Evolutionary conservation across 805 yeast species (phyloP), one percentile per base, ranked within the genome.

Genomic region (Cyberlindnera lachancei): DNA sequence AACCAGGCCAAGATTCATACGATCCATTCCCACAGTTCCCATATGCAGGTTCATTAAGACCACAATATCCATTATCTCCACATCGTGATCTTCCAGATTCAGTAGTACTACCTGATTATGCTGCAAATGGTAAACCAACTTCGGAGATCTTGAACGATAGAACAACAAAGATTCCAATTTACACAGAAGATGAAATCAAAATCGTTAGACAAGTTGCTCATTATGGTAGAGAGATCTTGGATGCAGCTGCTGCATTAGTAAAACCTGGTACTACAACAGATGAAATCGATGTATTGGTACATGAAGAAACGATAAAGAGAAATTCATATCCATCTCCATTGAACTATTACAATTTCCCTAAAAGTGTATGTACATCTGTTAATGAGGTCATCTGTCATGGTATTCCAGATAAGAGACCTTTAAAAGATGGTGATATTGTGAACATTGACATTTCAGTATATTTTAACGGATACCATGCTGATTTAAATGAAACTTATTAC

Each of bases 381-480:
- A 92, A 92, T 59, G 98, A 92, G 64, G 78, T 87, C 36, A 83
- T 92, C 39, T 92, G 98, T 56, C 98, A 92, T 58, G 98, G 98
- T 42, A 83, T 92, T 37, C 98, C 98, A 18, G 98, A 92, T 59
- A 71, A 83, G 61, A 72, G 88, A 34, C 78, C 77, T 21, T 68
- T 92, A 42, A 63, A 84, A 56, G 97, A 90, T 45, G 98, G 98
- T 38, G 98, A 92, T 55, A 90, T 92, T 45, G 72, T 92, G 39
- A 92, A 92, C 54, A 64, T 92, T 42, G 98, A 92, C 56, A 84
- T 92, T 30, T 72, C 95, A 4, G 58, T 92, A 33, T 92, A 72
- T 62, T 74, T 81, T 58, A 73, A 82, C 44, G 98, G 98, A 2
- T 75, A 76, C 62, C 97, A 92, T 61, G 80, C 95, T 7, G 98